phyloP scores from a whole-genome alignment of 2,329 filamentous ascomycete species.

The Paraconiothyrium brasiliense region DNA sequence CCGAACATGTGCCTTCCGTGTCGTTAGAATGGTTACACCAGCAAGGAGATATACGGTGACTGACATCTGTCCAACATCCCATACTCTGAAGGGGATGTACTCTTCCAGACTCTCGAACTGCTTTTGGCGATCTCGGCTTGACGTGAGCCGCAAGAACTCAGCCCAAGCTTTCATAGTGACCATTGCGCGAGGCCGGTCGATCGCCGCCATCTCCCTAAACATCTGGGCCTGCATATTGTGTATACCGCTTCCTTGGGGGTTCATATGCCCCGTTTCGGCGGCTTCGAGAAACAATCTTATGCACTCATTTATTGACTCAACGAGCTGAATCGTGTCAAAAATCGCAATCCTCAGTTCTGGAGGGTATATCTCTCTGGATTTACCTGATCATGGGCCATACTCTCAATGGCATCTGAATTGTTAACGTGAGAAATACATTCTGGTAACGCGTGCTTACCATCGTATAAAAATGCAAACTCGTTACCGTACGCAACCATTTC shows the following conservation, averaged over 20 bases:
- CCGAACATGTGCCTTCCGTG: slow-evolving; percentile 21
- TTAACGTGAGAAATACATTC: not conserved
- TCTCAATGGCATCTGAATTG: too few relatives aligned
- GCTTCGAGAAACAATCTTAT: not conserved
- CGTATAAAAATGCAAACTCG: slow-evolving; percentile 55
- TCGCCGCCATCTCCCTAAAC: slow-evolving; percentile 23
- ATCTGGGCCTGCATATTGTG: slow-evolving; percentile 24
- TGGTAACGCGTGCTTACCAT: slow-evolving; percentile 34
- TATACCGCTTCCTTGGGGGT: slow-evolving; percentile 15
- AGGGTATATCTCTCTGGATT: too few relatives aligned
- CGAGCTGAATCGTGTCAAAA: too few relatives aligned
- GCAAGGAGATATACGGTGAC: not conserved
- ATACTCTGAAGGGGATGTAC: slow-evolving; percentile 27
- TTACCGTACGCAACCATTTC: slow-evolving; percentile 53
- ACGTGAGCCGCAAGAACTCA: slow-evolving; percentile 22
- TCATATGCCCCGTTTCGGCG: slow-evolving; percentile 13
- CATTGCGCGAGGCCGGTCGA: slow-evolving; percentile 27
- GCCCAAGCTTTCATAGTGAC: slow-evolving; percentile 29
- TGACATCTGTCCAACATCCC: slow-evolving; percentile 30
- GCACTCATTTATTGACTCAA: too few relatives aligned
- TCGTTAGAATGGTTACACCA: too few relatives aligned
- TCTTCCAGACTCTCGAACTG: slow-evolving; percentile 26
- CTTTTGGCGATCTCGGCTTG: slow-evolving; percentile 5
- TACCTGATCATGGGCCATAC: too few relatives aligned
- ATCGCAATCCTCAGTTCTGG: too few relatives aligned